A percentile compares a stretch with the other conserved stretches of the same genome.
phyloP scores from a whole-genome alignment of 768 basidiomycete genomes.

The Panaeolus cyanescens region DNA sequence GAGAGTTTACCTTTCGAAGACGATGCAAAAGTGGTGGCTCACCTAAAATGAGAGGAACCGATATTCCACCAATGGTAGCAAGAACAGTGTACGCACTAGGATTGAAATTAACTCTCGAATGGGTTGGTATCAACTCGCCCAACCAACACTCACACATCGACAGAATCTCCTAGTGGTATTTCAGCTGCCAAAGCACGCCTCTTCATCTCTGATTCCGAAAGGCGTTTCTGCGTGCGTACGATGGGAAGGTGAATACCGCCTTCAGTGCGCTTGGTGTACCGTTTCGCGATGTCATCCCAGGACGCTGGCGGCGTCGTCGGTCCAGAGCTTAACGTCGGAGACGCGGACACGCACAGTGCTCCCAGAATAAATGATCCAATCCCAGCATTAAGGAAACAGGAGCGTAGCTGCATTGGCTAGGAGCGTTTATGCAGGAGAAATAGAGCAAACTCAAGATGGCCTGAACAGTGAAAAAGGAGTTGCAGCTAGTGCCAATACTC shows the following conservation, averaged over 20 bases:
- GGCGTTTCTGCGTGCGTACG: constrained; percentile 14
- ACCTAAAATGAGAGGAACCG: constrained; percentile 65
- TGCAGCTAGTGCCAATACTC: neutral
- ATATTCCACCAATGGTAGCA: constrained; percentile 53
- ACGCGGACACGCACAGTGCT: neutral
- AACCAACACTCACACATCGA: constrained; percentile 55
- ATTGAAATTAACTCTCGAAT: neutral
- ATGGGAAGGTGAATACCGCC: constrained; percentile 41
- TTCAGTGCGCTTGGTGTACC: constrained; percentile 29
- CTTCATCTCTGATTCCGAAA: constrained; percentile 16
- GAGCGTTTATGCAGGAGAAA: neutral
- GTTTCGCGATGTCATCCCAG: neutral
- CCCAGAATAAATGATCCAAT: neutral
- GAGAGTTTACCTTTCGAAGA: neutral
- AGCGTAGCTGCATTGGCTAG: neutral
- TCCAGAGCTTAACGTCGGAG: neutral
- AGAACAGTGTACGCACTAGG: constrained; percentile 65
- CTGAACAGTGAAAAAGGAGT: too few species aligned
- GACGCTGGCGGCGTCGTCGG: neutral
- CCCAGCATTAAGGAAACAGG: neutral
- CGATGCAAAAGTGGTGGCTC: constrained; percentile 10
- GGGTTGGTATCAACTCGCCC: neutral
- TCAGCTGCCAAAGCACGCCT: constrained; percentile 37
- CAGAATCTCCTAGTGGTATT: constrained; percentile 60
- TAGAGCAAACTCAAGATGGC: too few species aligned